Conservation (phyloP, 495 filamentous ascomycete genomes). For the Aspergillus homomorphus region DNA sequence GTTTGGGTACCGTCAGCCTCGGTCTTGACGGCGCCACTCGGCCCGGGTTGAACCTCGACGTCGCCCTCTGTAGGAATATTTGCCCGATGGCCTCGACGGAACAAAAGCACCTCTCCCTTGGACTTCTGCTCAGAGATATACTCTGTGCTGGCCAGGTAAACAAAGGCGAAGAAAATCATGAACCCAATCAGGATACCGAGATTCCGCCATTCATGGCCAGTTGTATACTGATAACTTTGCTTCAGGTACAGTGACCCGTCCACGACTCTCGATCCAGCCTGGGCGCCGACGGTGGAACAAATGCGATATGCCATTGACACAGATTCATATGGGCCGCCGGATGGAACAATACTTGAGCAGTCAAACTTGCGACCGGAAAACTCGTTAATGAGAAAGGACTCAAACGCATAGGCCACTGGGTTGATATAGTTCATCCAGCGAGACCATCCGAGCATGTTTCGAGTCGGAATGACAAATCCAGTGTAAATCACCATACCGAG, state of each 20-base stretch:
- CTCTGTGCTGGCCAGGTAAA: slow-evolving; percentile 36
- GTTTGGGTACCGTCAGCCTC: slow-evolving; percentile 1
- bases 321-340: slow-evolving; percentile 29
- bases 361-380: background rate
- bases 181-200: slow-evolving; percentile 45
- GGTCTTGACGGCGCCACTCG: background rate
- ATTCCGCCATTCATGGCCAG: slow-evolving; percentile 57
- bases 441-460: slow-evolving; percentile 37
- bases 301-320: slow-evolving; percentile 21
- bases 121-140: slow-evolving; percentile 28
- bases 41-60: background rate
- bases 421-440: slow-evolving; percentile 57
- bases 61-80: background rate
- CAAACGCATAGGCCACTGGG: slow-evolving; percentile 46
- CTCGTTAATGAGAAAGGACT: background rate
- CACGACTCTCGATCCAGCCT: slow-evolving; percentile 41
- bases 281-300: slow-evolving; percentile 49
- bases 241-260: slow-evolving; percentile 45
- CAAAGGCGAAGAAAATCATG: slow-evolving; percentile 48
- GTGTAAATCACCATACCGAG: slow-evolving; percentile 32
- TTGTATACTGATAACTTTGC: slow-evolving; percentile 45
- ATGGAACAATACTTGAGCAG: slow-evolving; percentile 1
- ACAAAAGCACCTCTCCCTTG: slow-evolving; percentile 44
- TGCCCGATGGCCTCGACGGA: slow-evolving; percentile 25
- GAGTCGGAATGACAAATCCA: slow-evolving; percentile 31